Evolutionary conservation across 305 asterid species (phyloP).

Genomic region (Solanum hybrid): DNA sequence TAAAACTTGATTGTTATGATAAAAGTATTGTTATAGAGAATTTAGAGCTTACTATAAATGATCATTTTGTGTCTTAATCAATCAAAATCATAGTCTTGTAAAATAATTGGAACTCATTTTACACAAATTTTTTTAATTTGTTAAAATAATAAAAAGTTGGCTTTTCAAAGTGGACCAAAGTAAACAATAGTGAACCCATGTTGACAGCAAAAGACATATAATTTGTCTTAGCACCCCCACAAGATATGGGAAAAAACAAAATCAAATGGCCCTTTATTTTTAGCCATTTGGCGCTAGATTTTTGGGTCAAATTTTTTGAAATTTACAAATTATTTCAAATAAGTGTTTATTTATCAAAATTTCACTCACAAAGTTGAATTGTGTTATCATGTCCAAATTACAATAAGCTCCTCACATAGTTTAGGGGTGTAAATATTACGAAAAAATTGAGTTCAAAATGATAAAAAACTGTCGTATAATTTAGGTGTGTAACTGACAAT

Average conservation of each 20-base stretch:
- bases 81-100: not conserved
- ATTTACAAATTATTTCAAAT: not conserved
- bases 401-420: not conserved
- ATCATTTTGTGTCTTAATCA: not conserved
- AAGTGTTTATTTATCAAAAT: not conserved
- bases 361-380: not conserved
- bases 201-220: not conserved
- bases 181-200: not conserved
- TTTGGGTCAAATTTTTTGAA: not conserved
- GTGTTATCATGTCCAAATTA: not conserved
- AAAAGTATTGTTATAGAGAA: not conserved
- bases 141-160: not conserved
- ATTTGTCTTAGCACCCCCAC: not conserved
- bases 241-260: not conserved
- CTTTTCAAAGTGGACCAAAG: not conserved
- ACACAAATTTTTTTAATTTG: not conserved
- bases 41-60: not conserved
- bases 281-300: not conserved
- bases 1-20: not conserved
- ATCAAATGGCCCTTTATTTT: not conserved
- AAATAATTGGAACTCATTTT: not conserved
- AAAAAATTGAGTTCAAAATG: not conserved
- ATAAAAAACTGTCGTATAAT: not conserved
- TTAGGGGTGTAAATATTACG: not conserved
- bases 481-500: not conserved